phyloP scores from a whole-genome alignment of 768 basidiomycete genomes.

The Russula emetica region DNA sequence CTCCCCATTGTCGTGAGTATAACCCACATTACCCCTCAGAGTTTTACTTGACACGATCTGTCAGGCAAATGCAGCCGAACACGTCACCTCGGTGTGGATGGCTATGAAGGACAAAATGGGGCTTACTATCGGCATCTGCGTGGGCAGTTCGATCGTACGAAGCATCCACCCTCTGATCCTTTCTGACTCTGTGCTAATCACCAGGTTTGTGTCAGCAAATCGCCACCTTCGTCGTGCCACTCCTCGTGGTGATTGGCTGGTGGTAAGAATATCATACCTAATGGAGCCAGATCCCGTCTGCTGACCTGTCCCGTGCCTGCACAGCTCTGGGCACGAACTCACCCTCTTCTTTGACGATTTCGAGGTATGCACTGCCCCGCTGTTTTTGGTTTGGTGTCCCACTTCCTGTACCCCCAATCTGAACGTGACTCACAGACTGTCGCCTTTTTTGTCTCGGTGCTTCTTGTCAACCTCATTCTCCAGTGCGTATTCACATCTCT shows the following conservation, averaged over 20 bases:
- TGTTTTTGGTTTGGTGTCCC: neutral
- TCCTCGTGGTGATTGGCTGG: constrained; percentile 89
- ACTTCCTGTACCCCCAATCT: neutral
- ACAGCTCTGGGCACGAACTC: constrained; percentile 60
- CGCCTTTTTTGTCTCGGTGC: constrained; percentile 77
- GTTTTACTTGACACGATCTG: neutral
- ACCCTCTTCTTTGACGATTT: constrained; percentile 85
- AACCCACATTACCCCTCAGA: neutral
- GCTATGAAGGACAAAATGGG: constrained; percentile 73
- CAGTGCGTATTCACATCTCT: constrained; percentile 43
- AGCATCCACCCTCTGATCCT: neutral
- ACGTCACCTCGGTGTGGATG: constrained; percentile 85
- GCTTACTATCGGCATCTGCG: constrained; percentile 73
- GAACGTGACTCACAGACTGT: constrained; percentile 52
- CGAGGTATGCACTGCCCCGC: constrained; percentile 47
- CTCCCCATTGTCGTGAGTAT: constrained; percentile 76
- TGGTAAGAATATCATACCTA: constrained; percentile 44
- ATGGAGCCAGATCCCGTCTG: constrained; percentile 6
- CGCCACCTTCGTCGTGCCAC: constrained; percentile 78
- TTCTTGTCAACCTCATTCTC: constrained; percentile 82
- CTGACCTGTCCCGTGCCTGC: constrained; percentile 16
- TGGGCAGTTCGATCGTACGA: constrained; percentile 75
- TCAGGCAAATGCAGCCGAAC: constrained; percentile 80
- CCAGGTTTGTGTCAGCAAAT: constrained; percentile 55
- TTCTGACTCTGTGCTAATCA: neutral